phyloP scores from a whole-genome alignment of 768 basidiomycete species.

The Termitomyces eurrhizus region DNA sequence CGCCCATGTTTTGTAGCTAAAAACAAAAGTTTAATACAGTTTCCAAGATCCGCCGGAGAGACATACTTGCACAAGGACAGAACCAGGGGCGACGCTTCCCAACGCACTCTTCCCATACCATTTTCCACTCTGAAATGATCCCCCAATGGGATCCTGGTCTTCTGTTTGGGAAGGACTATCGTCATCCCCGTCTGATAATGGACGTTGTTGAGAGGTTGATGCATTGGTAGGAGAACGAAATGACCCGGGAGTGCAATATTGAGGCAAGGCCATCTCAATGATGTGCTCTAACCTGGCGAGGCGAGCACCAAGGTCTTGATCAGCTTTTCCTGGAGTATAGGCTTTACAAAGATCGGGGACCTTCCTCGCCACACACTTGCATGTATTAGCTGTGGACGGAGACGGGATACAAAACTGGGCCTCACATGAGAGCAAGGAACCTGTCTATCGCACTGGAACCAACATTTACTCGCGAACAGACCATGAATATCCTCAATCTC shows the following conservation, averaged over 20 bases:
- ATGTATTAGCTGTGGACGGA: conserved; percentile 14
- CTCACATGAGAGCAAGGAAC: conserved; percentile 80
- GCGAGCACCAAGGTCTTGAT: conserved; percentile 75
- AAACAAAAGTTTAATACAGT: background rate
- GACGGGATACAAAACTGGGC: conserved; percentile 13
- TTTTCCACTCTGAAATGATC: conserved; percentile 77
- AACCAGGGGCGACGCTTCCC: conserved; percentile 76
- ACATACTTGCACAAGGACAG: conserved; percentile 74
- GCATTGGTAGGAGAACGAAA: conserved; percentile 28
- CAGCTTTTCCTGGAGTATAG: conserved; percentile 83
- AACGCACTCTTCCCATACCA: conserved; percentile 85
- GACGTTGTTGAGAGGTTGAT: conserved; percentile 35
- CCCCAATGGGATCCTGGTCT: conserved; percentile 72
- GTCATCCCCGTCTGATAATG: conserved; percentile 56
- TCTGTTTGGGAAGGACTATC: conserved; percentile 71
- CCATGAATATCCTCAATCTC: conserved; percentile 5
- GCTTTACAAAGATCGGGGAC: conserved; percentile 86
- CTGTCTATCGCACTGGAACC: conserved; percentile 74
- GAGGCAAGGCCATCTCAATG: conserved; percentile 74
- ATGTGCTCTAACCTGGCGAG: conserved; percentile 78
- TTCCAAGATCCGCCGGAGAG: background rate
- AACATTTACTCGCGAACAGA: conserved; percentile 13
- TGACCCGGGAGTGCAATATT: conserved; percentile 50
- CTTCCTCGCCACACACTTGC: conserved; percentile 77
- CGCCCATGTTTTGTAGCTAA: conserved; percentile 27